Conservation (phyloP, 768 basidiomycete genomes). For the Mrakia blollopis region DNA sequence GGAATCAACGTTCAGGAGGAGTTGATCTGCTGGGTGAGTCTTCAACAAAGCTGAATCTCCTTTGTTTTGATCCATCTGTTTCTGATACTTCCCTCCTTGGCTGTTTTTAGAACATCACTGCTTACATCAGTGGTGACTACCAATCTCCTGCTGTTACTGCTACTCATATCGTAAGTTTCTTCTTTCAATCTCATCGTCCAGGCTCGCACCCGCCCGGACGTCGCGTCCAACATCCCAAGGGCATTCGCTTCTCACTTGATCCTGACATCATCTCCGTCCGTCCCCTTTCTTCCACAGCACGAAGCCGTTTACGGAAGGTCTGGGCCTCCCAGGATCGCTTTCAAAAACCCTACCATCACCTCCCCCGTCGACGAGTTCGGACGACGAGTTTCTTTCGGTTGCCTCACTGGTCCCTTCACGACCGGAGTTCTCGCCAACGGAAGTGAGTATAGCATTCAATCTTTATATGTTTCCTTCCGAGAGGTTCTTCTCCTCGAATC, state of each 20-base stretch:
- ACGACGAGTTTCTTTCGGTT: constrained; percentile 40
- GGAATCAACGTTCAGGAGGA: constrained; percentile 40
- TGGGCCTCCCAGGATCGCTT: constrained; percentile 44
- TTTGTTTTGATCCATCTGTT: background rate
- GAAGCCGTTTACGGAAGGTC: constrained; percentile 36
- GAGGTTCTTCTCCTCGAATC: too few relatives aligned
- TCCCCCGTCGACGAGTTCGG: constrained; percentile 39
- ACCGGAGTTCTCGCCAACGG: constrained; percentile 42
- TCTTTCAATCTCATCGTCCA: background rate
- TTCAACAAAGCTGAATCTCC: background rate
- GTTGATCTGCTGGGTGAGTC: constrained; percentile 40
- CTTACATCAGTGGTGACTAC: constrained; percentile 40
- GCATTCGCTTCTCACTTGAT: too few relatives aligned
- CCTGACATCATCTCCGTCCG: background rate
- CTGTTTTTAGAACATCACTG: constrained; percentile 36
- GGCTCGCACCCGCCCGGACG: background rate
- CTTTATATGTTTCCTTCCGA: too few relatives aligned
- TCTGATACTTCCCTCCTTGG: background rate
- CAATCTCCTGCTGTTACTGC: constrained; percentile 39
- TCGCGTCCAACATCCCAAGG: too few relatives aligned
- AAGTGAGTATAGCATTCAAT: constrained; percentile 1
- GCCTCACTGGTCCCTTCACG: constrained; percentile 41
- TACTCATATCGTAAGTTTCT: constrained; percentile 37
- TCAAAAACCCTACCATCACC: constrained; percentile 41
- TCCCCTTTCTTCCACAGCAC: constrained; percentile 28